Base-by-base conservation (phyloP, 352 stramenopile genomes). In the Phytophthora fragariae region DNA sequence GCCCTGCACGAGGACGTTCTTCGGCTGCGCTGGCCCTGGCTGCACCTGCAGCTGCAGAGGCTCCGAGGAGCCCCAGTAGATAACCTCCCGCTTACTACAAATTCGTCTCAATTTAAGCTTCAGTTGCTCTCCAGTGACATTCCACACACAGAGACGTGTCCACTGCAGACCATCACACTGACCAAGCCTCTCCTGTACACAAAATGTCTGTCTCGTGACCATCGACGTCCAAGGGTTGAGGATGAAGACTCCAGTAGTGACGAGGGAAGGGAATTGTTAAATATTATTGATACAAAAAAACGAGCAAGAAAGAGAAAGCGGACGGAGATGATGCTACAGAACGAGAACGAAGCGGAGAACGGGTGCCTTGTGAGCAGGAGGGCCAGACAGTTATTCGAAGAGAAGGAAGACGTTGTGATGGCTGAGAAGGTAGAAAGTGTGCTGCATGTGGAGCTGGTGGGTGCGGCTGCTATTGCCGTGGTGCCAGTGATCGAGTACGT, bases 401-500 rank as follows among this genome's bases (percentile, higher is more conserved):
- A 58, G 3, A 58, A 53, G 41, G 11, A 31, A 31, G 27, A 62
- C 31, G 55, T 50, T 11, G 2, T 9, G 9, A 72, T 31, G 47
- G 24, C 39, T 2, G 56, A 50, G 6, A 58, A 54, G 44, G 7
- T 24, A 2, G 35, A 21, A 4, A 57, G 75, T 5, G 62, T 77
- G 2, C 19, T 81, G n/a, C 76, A 83, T 33, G 68, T 91, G 8
- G 79, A 91, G 62, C 62, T 90, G 17, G 12, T 77, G 5, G 65
- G 67, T 5, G 66, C 73, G 11, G 65, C 54, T 10, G 57, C 79
- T 14, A 76, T 79, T 50, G 81, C 76, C 0, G 52, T 85, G 4
- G 79, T 85, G 2, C 75, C 72, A 1, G 39, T 86, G 11, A 65
- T 92, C 14, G 85, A 91, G 59, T 92, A 84, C 49, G 46, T 88